Base-by-base conservation (phyloP, 768 basidiomycete species). In the Suillus tomentosus region DNA sequence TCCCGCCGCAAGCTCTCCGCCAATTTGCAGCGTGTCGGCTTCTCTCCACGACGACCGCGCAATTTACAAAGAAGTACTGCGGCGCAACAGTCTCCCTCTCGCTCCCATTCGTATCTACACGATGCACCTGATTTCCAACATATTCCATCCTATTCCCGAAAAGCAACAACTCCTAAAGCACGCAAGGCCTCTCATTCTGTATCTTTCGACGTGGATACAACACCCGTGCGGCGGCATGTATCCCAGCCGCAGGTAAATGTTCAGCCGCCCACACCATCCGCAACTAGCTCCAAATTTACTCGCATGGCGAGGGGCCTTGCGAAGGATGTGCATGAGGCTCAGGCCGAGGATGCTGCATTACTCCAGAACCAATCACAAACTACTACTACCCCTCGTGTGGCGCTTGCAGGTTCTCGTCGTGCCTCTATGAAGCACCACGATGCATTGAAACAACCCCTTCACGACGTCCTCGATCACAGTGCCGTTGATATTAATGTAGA, bases 21-120 rank as follows among this genome's bases (percentile, higher is more conserved):
- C 69, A 86, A 90, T 5, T 79, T 94, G 10, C 84, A 85, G 40
- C 84, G 85, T 50, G 84, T 89, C 45, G 84, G 70, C 2, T 90
- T 93, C 75, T 92, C 91, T 15, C 91, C 91, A 1, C 87, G 89
- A 71, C 84, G 92, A 15, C 91, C 90, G 1, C 85, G 89, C 11
- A 85, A 77, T 62, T 76, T 81, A 5, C 78, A 75, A 37, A 60
- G 67, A 39, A 70, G 64, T 58, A 76, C 73, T 31, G 66, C 75
- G 2, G 54, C 63, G 5, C 71, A 70, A 27, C 65, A 63, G 24
- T 51, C n/a, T 27, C 56, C 68, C 3, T 71, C 64, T 1, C 70
- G 63, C 14, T 63, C 67, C 19, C 15, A 65, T 10, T 43, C 62
- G 15, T 72, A 75, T n/a, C 15, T 43, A n/a, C 40, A 57, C 15